Evolutionary conservation across 2,329 filamentous ascomycete species (phyloP).

Genomic region (Penicillium sp.): DNA sequence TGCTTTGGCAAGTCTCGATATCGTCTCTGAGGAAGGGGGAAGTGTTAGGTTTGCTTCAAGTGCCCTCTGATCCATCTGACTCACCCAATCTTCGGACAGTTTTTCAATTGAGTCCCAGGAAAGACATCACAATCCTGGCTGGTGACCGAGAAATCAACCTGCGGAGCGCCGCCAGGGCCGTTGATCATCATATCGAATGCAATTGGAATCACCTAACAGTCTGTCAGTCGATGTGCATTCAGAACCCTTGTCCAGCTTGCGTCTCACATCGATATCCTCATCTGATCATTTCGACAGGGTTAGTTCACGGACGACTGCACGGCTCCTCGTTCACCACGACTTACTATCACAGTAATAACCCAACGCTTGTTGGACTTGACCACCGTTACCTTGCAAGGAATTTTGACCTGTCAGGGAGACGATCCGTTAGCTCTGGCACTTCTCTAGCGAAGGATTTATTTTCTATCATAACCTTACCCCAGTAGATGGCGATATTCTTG

Average conservation of each 20-base stretch:
- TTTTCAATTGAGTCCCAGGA: slow-evolving; percentile 51
- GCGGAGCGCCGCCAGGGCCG: slow-evolving; percentile 44
- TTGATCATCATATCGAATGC: slow-evolving; percentile 57
- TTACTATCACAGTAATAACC: slow-evolving; percentile 55
- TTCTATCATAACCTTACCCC: slow-evolving; percentile 40
- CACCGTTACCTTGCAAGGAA: slow-evolving; percentile 46
- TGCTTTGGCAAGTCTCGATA: slow-evolving; percentile 55
- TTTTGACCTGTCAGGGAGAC: slow-evolving; percentile 49
- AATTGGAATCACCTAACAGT: slow-evolving; percentile 53
- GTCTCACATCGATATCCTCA: slow-evolving; percentile 15
- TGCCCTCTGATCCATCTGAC: slow-evolving; percentile 14
- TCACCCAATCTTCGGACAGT: slow-evolving; percentile 61
- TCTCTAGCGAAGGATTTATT: neutral
- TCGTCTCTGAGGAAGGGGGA: slow-evolving; percentile 31
- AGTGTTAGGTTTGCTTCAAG: slow-evolving; percentile 13
- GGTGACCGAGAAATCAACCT: slow-evolving; percentile 60
- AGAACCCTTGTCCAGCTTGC: too few species aligned
- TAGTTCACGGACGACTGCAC: slow-evolving; percentile 1
- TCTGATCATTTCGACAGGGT: slow-evolving; percentile 16
- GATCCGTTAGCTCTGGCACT: neutral
- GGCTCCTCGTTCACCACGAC: slow-evolving; percentile 12
- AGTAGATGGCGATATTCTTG: slow-evolving; percentile 60
- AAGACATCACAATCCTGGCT: slow-evolving; percentile 58
- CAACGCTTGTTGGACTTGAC: slow-evolving; percentile 50
- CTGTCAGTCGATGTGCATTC: neutral